Evolutionary conservation across 164 flowering plant genomes (phyloP), one percentile per base, ranked within the genome.

Genomic region (Chimonanthus salicifolius): DNA sequence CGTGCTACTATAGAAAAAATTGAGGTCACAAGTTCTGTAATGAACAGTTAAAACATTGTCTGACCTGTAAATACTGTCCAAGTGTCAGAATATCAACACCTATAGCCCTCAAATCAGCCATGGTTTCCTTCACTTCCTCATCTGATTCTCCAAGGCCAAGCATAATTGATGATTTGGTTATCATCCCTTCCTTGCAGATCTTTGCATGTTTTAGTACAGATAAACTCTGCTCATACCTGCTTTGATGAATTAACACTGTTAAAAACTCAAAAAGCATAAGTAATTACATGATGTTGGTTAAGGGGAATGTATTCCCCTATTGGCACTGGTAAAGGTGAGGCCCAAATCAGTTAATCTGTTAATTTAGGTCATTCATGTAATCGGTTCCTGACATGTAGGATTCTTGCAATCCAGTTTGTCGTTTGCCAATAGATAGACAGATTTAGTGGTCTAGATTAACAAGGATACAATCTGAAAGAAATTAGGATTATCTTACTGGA

Each of bases 71-170:
- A 80, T 92, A 94, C 79, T 94, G 98, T 69, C 98, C 97, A 66
- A 94, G 84, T 18, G 98, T 94, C 80, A 94, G 81, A 76, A 92
- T 91, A 82, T 94, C 98, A 74, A 94, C 97, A 81, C 81, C 88
- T 63, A 90, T 90, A 47, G 91, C 92, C 80, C 98, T 84, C 71
- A 94, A 75, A 83, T 94, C 90, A 71, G 88, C 85, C 92, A 92
- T 88, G 67, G 94, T 74, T 86, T 91, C 86, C 83, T 89, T 90
- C 78, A 94, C 65, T 80, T 91, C 97, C 77, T 92, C 95, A 75
- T 88, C 95, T 58, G 94, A 81, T 86, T 94, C 97, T 75, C 97
- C 97, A 72, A 90, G 95, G n/a, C 97, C 97, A 75, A 94, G 76
- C 98, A 94, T 94, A 71, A 94, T 90, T 58, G 98, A 94, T 71